Evolutionary conservation across 176 grass and related monocot genomes (phyloP), one percentile per base, ranked within the genome.

Genomic region (Urochloa ruziziensis): DNA sequence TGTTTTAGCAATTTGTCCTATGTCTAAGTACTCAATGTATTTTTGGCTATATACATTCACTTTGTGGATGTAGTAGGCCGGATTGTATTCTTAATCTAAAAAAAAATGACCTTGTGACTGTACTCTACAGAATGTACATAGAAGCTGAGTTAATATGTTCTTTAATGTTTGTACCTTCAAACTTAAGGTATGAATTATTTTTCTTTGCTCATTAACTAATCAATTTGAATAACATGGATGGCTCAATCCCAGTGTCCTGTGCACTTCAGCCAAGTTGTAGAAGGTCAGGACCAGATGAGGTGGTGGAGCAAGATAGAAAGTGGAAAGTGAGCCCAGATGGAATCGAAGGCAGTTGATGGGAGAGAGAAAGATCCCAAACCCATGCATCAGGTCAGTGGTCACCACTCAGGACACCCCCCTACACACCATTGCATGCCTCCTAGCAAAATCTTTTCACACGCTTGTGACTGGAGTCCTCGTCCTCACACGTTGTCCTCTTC

Each of bases 401-500:
- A 76, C 35, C 82, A 89, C 85, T 57, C 86, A 79, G 0, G 23
- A 24, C 66, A n/a, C 29, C 42, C 29, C 17, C 39, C 17, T 7
- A 51, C 49, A 10, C 75, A 17, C 66, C 48, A 57, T 48, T 34
- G 37, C 25, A 21, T 24, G 1, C 14, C 42, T 79, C 18, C 46
- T 11, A 30, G 35, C 23, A 75, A 39, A 12, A n/a, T 49, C 34
- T 70, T 78, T 71, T n/a, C 63, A 46, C 56, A 56, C 44, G 66
- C 73, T 4, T 83, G 25, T 83, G 74, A 72, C 84, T 58, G 4
- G 84, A 14, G 46, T 37, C 76, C 52, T 52, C 42, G 68, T 53
- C 61, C 61, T 67, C 62, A 76, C 70, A 25, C 3, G 11, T 36
- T 68, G 86, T 85, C 82, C 29, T 85, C 72, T 82, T 85, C 72